Conservation (phyloP, 2,329 filamentous ascomycete genomes). For the Xylaria sp. region DNA sequence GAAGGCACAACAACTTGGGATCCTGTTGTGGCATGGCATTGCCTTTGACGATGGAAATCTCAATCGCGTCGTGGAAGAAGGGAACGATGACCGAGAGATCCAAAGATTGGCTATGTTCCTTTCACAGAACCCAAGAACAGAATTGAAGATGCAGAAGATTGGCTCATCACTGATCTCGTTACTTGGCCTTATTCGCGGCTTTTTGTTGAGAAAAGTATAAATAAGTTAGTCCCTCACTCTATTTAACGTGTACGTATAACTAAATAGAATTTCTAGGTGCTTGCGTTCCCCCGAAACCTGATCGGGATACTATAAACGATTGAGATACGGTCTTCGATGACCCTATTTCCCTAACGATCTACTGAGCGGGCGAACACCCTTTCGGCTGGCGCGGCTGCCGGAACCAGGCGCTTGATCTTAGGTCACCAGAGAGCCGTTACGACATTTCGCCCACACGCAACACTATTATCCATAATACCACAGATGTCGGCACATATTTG, state of each 20-base stretch:
- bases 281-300: background rate
- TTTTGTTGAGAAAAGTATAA: constrained; percentile 24
- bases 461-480: no score
- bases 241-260: background rate
- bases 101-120: constrained; percentile 51
- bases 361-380: no score
- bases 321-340: background rate
- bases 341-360: no score
- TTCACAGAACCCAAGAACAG: constrained; percentile 20
- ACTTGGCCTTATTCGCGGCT: constrained; percentile 25
- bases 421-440: no score
- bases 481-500: no score
- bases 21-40: constrained; percentile 67
- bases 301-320: no score
- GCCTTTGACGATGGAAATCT: constrained; percentile 66
- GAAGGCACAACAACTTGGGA: constrained; percentile 56
- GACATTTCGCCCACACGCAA: no score
- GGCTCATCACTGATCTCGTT: constrained; percentile 15
- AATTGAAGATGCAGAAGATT: constrained; percentile 4
- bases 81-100: constrained; percentile 59
- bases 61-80: constrained; percentile 60
- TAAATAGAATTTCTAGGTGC: background rate
- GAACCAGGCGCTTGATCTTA: no score
- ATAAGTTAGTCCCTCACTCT: background rate
- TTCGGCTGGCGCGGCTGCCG: no score